Conservation (phyloP, 2,329 filamentous ascomycete genomes). For the Talaromyces funiculosus region DNA sequence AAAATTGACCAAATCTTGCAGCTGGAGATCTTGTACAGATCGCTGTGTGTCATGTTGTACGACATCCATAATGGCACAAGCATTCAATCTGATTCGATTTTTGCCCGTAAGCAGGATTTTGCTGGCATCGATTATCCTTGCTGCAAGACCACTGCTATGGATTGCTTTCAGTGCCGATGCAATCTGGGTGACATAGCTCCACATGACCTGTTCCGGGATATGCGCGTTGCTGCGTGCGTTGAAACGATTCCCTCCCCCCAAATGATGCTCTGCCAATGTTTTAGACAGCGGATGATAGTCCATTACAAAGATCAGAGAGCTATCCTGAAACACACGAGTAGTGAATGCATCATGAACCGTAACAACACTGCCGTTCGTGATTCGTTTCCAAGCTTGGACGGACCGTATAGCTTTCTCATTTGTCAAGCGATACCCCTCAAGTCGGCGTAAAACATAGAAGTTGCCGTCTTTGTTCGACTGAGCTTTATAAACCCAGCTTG, state of each 20-base stretch:
- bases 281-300: slow-evolving; percentile 90
- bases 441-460: slow-evolving; percentile 76
- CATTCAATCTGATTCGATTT: slow-evolving; percentile 80
- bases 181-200: slow-evolving; percentile 90
- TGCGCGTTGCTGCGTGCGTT: slow-evolving; percentile 38
- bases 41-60: slow-evolving; percentile 70
- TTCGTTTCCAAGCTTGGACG: slow-evolving; percentile 82
- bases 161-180: slow-evolving; percentile 82
- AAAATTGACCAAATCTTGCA: slow-evolving; percentile 79
- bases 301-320: slow-evolving; percentile 87
- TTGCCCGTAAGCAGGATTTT: slow-evolving; percentile 89
- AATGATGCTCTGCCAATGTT: slow-evolving; percentile 76
- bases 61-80: slow-evolving; percentile 84
- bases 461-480: slow-evolving; percentile 82
- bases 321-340: slow-evolving; percentile 85
- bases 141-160: slow-evolving; percentile 73
- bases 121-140: slow-evolving; percentile 75
- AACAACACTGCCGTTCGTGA: slow-evolving; percentile 76
- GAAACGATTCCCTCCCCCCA: slow-evolving; percentile 36
- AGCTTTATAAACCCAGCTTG: slow-evolving; percentile 94
- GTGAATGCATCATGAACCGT: slow-evolving; percentile 90
- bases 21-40: slow-evolving; percentile 69
- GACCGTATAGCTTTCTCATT: slow-evolving; percentile 83
- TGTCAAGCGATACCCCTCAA: slow-evolving; percentile 83
- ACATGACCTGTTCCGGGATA: slow-evolving; percentile 69